These are phyloP conservation scores for Ziziphus jujuba DNA, from an alignment of 306 rosid species.

Conservation along the genomic window DNA sequence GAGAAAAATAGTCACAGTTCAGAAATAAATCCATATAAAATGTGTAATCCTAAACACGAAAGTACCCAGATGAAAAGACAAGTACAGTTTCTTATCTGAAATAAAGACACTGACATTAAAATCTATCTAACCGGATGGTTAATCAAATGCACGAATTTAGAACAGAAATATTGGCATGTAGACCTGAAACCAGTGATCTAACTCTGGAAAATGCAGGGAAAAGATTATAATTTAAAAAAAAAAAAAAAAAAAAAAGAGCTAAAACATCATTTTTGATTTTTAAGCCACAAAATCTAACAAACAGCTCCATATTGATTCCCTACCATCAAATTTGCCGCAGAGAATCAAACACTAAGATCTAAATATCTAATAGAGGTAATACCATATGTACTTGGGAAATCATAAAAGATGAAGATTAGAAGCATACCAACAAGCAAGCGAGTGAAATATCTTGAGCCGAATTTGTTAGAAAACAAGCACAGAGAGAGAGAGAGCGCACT, in stretches of 20 bases:
- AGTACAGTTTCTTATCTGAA: slow-evolving; percentile 3
- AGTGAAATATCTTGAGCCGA: not conserved
- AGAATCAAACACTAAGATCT: slow-evolving; percentile 34
- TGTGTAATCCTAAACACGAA: not conserved
- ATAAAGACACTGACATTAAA: not conserved
- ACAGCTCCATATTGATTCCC: not conserved
- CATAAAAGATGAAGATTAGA: not conserved
- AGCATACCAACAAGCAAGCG: slow-evolving; percentile 9
- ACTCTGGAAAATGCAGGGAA: not conserved
- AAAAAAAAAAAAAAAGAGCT: no score
- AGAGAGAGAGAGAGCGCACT: not conserved
- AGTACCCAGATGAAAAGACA: slow-evolving; percentile 17
- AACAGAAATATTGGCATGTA: not conserved
- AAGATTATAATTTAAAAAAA: no score
- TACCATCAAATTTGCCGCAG: not conserved
- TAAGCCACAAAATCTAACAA: slow-evolving; percentile 7
- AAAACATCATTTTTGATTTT: not conserved
- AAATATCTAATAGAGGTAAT: slow-evolving; percentile 37
- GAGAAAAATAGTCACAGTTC: not conserved
- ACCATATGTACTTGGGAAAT: slow-evolving; percentile 1
- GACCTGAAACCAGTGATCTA: slow-evolving; percentile 5
- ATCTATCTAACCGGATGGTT: slow-evolving; percentile 16
- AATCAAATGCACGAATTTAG: slow-evolving; percentile 23
- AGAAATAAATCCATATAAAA: slow-evolving; percentile 11
- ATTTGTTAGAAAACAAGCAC: no score